Conservation (phyloP, 192 early-diverging fungal genomes). For the Coemansia sp. region DNA sequence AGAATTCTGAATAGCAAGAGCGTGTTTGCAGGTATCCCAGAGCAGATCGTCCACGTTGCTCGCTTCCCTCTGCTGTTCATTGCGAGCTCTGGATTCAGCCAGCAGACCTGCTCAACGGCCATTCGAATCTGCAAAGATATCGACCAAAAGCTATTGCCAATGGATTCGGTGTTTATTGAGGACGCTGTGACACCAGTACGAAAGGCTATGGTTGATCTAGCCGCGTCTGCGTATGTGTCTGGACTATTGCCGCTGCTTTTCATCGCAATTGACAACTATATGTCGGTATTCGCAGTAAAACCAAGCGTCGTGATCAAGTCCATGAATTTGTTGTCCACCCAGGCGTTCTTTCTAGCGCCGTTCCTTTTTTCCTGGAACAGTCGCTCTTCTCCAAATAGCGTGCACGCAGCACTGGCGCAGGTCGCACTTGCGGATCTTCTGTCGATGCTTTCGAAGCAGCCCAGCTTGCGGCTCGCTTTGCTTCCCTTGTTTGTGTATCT, state of each 20-base stretch:
- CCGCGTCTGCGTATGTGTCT: not conserved
- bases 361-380: constrained; percentile 19
- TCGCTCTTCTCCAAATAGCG: not conserved
- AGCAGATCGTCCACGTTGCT: constrained; percentile 1
- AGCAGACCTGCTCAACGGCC: constrained; percentile 10
- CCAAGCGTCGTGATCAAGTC: not conserved
- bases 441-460: not conserved
- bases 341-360: constrained; percentile 24
- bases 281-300: not conserved
- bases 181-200: not conserved
- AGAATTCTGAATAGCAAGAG: not conserved
- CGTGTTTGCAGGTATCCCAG: not conserved
- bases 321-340: constrained; percentile 8
- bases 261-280: constrained; percentile 10
- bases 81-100: constrained; percentile 13
- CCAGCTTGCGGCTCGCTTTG: constrained; percentile 15
- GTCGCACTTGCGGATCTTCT: constrained; percentile 11
- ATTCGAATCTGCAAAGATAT: constrained; percentile 11
- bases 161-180: not conserved
- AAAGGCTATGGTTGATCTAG: not conserved
- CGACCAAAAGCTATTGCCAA: constrained; percentile 6
- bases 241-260: constrained; percentile 11
- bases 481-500: constrained; percentile 25
- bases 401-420: not conserved
- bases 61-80: constrained; percentile 19